Evolutionary conservation across 1,139 yeast species (phyloP).

Genomic region (Debaryomyces coudertii): DNA sequence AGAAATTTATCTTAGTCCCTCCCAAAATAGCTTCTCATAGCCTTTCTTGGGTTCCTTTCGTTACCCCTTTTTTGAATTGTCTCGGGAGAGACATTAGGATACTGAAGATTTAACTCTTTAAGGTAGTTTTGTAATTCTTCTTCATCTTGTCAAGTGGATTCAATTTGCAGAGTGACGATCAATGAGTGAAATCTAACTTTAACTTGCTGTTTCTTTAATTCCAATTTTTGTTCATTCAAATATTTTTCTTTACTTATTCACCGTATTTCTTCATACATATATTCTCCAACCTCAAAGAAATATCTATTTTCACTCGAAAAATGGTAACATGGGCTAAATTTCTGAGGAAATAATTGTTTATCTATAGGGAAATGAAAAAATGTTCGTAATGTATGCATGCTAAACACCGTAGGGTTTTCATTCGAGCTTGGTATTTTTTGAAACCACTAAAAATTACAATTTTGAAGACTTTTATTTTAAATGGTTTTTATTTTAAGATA

Average conservation of each 20-base stretch:
- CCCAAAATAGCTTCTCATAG: too few relatives aligned
- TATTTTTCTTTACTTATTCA: background rate
- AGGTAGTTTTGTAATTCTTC: background rate
- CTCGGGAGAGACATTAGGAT: background rate
- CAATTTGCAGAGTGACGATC: background rate
- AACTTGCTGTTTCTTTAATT: background rate
- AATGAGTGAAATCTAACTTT: background rate
- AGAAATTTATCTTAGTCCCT: background rate
- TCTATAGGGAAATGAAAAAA: too few relatives aligned
- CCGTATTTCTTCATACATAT: background rate
- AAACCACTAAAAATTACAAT: too few relatives aligned
- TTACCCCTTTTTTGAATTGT: background rate
- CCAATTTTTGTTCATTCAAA: background rate
- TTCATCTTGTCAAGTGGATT: constrained; percentile 3
- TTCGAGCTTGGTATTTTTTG: too few relatives aligned
- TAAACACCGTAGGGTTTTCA: too few relatives aligned
- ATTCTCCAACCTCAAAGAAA: background rate
- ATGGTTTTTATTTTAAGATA: too few relatives aligned
- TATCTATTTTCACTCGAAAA: too few relatives aligned
- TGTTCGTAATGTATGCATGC: too few relatives aligned
- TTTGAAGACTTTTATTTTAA: too few relatives aligned
- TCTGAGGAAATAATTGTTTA: too few relatives aligned
- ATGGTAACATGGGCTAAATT: too few relatives aligned
- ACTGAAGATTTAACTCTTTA: background rate
- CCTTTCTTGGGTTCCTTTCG: background rate